Percentiles rank a stretch among this genome's conserved stretches.
Conservation (phyloP, 345 rosid genomes). For the Fremontodendron californicum region DNA sequence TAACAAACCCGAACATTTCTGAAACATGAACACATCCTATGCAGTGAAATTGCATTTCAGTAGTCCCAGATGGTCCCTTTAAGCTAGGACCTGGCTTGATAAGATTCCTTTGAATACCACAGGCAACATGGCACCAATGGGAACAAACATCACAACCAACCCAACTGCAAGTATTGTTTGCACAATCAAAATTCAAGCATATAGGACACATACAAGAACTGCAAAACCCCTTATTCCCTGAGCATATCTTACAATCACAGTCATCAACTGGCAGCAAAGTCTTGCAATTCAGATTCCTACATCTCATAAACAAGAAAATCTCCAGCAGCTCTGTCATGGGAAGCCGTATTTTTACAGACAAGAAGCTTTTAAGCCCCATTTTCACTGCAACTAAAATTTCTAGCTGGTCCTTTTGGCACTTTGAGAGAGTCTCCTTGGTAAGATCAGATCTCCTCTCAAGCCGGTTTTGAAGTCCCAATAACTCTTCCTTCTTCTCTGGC, state of each 20-base stretch:
- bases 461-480: constrained; percentile 54
- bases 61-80: constrained; percentile 70
- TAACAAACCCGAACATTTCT: constrained; percentile 92
- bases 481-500: constrained; percentile 68
- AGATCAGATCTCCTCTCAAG: constrained; percentile 84
- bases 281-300: constrained; percentile 84
- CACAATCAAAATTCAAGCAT: constrained; percentile 84
- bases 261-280: constrained; percentile 84
- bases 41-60: constrained; percentile 84
- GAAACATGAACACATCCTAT: constrained; percentile 80
- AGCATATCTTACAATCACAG: constrained; percentile 93
- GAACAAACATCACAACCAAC: constrained; percentile 98
- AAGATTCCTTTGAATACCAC: constrained; percentile 83
- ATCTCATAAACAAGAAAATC: constrained; percentile 70
- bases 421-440: constrained; percentile 68
- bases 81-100: constrained; percentile 80
- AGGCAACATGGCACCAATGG: constrained; percentile 97
- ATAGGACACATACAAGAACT: constrained; percentile 96
- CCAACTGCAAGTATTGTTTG: constrained; percentile 97
- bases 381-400: constrained; percentile 69
- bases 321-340: constrained; percentile 66
- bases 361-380: constrained; percentile 62
- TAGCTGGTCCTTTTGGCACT: constrained; percentile 79
- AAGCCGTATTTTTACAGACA: constrained; percentile 56
- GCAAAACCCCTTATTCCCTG: constrained; percentile 80